Evolutionary conservation across 2,329 filamentous ascomycete genomes (phyloP).

Genomic region (Cytospora piceae): DNA sequence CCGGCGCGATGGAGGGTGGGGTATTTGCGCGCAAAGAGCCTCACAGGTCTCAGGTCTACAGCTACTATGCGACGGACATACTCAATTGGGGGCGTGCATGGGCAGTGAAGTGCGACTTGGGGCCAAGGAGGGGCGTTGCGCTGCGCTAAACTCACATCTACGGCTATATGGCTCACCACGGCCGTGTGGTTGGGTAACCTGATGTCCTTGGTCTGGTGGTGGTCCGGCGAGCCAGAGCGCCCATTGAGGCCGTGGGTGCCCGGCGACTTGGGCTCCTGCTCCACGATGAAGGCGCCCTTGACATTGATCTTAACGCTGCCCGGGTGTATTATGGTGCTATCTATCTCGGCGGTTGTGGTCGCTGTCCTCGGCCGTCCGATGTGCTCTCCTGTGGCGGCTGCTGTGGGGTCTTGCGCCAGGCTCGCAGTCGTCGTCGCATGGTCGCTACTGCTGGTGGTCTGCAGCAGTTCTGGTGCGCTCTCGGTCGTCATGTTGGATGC

Average conservation of each 20-base stretch:
- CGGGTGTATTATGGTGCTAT: slow-evolving; percentile 64
- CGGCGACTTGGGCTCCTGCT: slow-evolving; percentile 69
- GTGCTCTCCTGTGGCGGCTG: slow-evolving; percentile 24
- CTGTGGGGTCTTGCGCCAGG: slow-evolving; percentile 14
- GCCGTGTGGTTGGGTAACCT: slow-evolving; percentile 94
- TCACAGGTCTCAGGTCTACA: not conserved
- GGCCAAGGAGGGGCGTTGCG: not conserved
- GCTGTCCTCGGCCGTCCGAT: slow-evolving; percentile 42
- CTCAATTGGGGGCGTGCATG: not conserved
- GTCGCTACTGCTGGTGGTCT: not conserved
- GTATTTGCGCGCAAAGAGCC: not conserved
- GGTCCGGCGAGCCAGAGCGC: slow-evolving; percentile 49
- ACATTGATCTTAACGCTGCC: slow-evolving; percentile 92
- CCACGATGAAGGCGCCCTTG: slow-evolving; percentile 93
- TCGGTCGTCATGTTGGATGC: not conserved
- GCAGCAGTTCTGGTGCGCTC: not conserved
- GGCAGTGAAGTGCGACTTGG: not conserved
- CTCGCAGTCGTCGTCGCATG: not conserved
- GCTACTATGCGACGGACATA: not conserved
- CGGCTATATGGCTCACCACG: slow-evolving; percentile 93
- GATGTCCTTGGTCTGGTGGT: slow-evolving; percentile 85
- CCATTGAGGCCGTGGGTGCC: slow-evolving; percentile 41
- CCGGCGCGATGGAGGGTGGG: not conserved
- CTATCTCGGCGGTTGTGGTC: slow-evolving; percentile 60
- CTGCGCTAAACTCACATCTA: slow-evolving; percentile 70